Evolutionary conservation across 495 filamentous ascomycete species (phyloP).

Genomic region (Corynascus novoguineensis): DNA sequence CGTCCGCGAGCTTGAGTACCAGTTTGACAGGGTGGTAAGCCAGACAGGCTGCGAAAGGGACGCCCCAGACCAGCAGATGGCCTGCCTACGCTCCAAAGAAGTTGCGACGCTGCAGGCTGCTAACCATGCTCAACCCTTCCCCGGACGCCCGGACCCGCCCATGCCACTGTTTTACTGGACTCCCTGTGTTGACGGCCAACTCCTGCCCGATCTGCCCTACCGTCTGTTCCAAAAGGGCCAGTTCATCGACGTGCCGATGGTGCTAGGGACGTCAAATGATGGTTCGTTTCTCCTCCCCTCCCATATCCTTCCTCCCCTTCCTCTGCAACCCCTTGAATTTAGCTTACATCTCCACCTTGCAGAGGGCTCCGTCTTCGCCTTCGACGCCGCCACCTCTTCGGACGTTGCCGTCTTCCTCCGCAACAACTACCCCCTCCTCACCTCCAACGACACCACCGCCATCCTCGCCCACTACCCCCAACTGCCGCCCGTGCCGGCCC

Average conservation of each 20-base stretch:
- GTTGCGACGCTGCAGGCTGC: conserved; percentile 48
- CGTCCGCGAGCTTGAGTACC: conserved; percentile 40
- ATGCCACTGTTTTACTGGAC: conserved; percentile 50
- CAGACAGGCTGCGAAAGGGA: conserved; percentile 28
- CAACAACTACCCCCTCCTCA: conserved; percentile 43
- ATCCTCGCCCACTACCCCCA: conserved; percentile 32
- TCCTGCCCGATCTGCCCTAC: conserved; percentile 43
- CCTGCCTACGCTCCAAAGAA: conserved; percentile 50
- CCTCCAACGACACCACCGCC: conserved; percentile 40
- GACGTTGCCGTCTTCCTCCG: conserved; percentile 46
- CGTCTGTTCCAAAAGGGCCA: conserved; percentile 24
- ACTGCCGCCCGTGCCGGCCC: conserved; percentile 22
- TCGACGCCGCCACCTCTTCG: conserved; percentile 38
- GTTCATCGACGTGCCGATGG: conserved; percentile 31
- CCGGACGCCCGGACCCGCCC: conserved; percentile 37
- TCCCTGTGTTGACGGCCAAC: conserved; percentile 58
- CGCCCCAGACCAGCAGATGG: conserved; percentile 20
- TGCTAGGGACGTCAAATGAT: conserved; percentile 44
- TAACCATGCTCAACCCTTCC: conserved; percentile 44
- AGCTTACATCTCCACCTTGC: no score
- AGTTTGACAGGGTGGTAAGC: conserved; percentile 31
- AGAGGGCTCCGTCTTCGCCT: conserved; percentile 49
- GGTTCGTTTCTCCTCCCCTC: conserved; percentile 4
- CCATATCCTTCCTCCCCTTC: background rate
- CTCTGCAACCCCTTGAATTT: background rate